Evolutionary conservation across 2,329 filamentous ascomycete species (phyloP).

Genomic region (Ophiostoma perfectum): DNA sequence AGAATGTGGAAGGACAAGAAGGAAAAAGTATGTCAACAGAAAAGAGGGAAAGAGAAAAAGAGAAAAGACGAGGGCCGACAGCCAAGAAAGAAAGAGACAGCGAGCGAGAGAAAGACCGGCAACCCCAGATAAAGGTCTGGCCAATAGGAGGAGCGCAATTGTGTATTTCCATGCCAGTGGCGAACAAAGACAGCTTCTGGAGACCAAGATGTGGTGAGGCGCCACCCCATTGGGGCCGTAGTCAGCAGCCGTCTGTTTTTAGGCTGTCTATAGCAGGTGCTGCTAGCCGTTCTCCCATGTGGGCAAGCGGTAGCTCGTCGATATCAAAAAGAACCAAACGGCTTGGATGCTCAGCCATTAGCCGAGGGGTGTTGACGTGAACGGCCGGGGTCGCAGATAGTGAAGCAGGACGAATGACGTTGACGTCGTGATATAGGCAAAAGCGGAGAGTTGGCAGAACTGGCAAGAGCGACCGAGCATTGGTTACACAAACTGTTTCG

Average conservation of each 20-base stretch:
- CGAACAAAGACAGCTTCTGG: constrained; percentile 18
- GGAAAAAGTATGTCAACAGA: background rate
- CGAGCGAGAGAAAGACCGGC: background rate
- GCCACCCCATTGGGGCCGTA: background rate
- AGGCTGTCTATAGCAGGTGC: background rate
- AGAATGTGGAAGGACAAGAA: background rate
- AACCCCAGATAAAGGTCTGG: constrained; percentile 7
- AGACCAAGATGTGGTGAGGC: background rate
- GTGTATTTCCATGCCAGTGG: constrained; percentile 15
- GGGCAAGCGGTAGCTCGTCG: background rate
- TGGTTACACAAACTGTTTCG: background rate
- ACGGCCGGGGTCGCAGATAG: background rate
- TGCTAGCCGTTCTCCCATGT: background rate
- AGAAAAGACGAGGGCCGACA: background rate
- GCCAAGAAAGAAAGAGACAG: background rate
- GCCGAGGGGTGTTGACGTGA: background rate
- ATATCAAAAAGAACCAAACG: background rate
- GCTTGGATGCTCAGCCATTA: background rate
- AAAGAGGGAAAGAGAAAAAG: background rate
- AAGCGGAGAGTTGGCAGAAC: background rate
- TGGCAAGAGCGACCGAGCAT: constrained; percentile 3
- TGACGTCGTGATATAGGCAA: background rate
- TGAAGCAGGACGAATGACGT: background rate
- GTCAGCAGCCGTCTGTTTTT: background rate
- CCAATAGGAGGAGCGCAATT: constrained; percentile 17